These are phyloP conservation scores for Scutellaria barbata DNA, from an alignment of 257 asterid species.

Conservation along the genomic window DNA sequence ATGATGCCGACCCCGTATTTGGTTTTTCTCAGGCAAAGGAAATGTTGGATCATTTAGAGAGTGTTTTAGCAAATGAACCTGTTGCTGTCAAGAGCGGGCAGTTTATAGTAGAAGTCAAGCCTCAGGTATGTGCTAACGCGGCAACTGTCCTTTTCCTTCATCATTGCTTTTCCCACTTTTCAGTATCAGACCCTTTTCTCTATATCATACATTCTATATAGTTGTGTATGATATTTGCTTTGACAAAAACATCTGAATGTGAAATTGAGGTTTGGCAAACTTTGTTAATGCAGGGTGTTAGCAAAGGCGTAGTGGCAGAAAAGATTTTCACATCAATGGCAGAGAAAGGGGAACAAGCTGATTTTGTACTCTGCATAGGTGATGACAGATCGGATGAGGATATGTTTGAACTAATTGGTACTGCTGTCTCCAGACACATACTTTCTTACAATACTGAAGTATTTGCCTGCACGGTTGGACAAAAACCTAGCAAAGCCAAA, in stretches of 20 bases:
- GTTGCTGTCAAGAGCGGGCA: slow-evolving; percentile 96
- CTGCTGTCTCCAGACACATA: slow-evolving; percentile 56
- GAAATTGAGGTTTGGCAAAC: slow-evolving; percentile 4
- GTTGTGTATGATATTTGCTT: not conserved
- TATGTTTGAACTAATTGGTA: slow-evolving; percentile 76
- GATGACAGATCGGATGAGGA: slow-evolving; percentile 95
- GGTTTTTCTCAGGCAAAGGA: slow-evolving; percentile 91
- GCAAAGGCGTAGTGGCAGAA: slow-evolving; percentile 83
- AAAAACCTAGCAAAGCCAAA: slow-evolving; percentile 90
- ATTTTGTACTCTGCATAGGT: slow-evolving; percentile 86
- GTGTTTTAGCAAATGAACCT: slow-evolving; percentile 92
- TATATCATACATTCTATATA: not conserved
- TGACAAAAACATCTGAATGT: not conserved
- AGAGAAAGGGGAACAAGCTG: slow-evolving; percentile 61
- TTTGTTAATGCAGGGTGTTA: slow-evolving; percentile 60
- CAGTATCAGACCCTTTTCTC: not conserved
- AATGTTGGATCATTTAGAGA: slow-evolving; percentile 93
- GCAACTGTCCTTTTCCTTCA: not conserved
- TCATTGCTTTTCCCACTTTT: slow-evolving; percentile 18
- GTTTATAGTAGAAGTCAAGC: slow-evolving; percentile 89
- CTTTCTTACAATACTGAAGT: slow-evolving; percentile 68
- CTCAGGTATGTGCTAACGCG: slow-evolving; percentile 61
- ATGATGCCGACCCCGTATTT: slow-evolving; percentile 83
- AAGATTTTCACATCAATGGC: slow-evolving; percentile 73
- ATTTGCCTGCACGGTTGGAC: slow-evolving; percentile 88